Conservation (phyloP, 495 filamentous ascomycete genomes). For the Aspergillus kassunensis region DNA sequence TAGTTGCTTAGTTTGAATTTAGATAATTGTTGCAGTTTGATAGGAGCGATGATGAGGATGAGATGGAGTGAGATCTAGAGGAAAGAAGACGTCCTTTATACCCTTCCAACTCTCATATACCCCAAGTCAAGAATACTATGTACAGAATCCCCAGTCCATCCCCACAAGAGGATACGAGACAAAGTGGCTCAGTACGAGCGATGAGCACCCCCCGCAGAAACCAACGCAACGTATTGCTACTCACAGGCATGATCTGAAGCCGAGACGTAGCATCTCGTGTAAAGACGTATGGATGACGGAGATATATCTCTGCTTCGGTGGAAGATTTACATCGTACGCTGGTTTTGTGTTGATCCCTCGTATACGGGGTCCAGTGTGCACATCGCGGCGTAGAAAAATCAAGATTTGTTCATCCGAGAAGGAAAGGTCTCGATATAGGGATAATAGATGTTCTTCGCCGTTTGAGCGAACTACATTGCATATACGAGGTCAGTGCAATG, state of each 20-base stretch:
- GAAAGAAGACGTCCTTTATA: not conserved
- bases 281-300: not conserved
- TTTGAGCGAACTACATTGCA: too few relatives aligned
- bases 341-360: too few relatives aligned
- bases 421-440: too few relatives aligned
- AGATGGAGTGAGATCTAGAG: not conserved
- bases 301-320: too few relatives aligned
- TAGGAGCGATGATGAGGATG: not conserved
- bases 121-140: not conserved
- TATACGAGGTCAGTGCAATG: too few relatives aligned
- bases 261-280: not conserved
- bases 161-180: not conserved
- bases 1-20: not conserved
- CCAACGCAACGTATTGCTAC: not conserved
- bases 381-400: too few relatives aligned
- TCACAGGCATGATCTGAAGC: not conserved
- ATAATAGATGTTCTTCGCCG: too few relatives aligned
- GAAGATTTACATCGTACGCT: too few relatives aligned
- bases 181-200: not conserved
- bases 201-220: not conserved
- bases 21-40: not conserved
- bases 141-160: too few relatives aligned
- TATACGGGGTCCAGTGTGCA: too few relatives aligned
- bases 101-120: too few relatives aligned
- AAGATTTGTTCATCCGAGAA: too few relatives aligned